Evolutionary conservation across 2,329 filamentous ascomycete genomes (phyloP).

Genomic region (Hortaea werneckii): DNA sequence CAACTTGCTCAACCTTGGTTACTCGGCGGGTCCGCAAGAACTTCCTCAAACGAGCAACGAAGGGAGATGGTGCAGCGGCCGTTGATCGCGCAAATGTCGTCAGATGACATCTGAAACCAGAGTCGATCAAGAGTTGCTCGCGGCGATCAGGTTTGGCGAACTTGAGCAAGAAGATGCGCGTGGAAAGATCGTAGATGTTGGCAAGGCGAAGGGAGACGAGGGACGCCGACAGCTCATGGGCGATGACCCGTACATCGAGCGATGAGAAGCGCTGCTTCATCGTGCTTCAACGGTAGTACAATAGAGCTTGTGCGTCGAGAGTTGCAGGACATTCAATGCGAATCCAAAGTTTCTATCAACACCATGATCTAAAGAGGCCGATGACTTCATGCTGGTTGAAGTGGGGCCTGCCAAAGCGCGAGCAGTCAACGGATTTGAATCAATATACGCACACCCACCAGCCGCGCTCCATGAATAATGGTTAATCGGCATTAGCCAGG

Average conservation of each 20-base stretch:
- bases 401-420: too few species aligned
- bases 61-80: conserved; percentile 70
- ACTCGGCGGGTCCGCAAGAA: conserved; percentile 77
- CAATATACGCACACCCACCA: too few species aligned
- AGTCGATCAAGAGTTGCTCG: conserved; percentile 85
- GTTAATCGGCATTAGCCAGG: too few species aligned
- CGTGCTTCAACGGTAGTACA: neutral
- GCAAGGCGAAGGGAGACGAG: conserved; percentile 71
- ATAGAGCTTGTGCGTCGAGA: too few species aligned
- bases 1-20: conserved; percentile 72
- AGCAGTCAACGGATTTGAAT: too few species aligned
- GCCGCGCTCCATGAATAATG: too few species aligned
- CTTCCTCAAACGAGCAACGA: conserved; percentile 78
- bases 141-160: conserved; percentile 83
- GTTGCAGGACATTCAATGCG: too few species aligned
- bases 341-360: neutral
- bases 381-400: neutral
- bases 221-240: conserved; percentile 74
- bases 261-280: conserved; percentile 78
- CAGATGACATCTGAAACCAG: conserved; percentile 89
- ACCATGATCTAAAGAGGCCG: neutral
- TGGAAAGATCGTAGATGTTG: conserved; percentile 93
- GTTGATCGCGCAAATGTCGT: conserved; percentile 85
- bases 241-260: conserved; percentile 76
- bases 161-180: conserved; percentile 90